These are phyloP conservation scores for Paspalum vaginatum DNA, from an alignment of 176 grass and related monocot species.

Conservation along the genomic window DNA sequence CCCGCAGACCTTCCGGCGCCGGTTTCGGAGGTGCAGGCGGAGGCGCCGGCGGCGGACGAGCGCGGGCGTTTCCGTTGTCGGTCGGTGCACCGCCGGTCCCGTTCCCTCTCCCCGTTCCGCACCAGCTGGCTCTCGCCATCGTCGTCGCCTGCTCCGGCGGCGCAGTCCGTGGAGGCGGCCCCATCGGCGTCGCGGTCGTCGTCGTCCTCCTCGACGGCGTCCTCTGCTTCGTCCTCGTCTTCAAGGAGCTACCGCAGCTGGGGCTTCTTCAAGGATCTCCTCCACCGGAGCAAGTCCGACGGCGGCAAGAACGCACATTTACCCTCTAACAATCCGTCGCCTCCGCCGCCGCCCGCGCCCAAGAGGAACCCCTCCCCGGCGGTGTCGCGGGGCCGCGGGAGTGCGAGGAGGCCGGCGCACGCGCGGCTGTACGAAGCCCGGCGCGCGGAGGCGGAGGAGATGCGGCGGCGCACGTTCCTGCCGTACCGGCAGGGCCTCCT, in stretches of 20 bases:
- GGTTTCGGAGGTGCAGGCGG: neutral
- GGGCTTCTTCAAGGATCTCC: slow-evolving; percentile 72
- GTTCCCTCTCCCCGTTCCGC: slow-evolving; percentile 70
- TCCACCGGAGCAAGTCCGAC: slow-evolving; percentile 69
- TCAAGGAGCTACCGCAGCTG: slow-evolving; percentile 52
- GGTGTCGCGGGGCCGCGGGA: slow-evolving; percentile 11
- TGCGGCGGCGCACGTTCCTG: slow-evolving; percentile 85
- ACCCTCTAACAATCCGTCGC: neutral
- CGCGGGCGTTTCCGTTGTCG: slow-evolving; percentile 45
- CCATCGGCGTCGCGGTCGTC: slow-evolving; percentile 41
- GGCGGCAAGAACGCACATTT: slow-evolving; percentile 1
- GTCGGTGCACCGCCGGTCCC: slow-evolving; percentile 55
- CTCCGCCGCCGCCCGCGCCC: neutral
- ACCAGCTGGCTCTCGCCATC: slow-evolving; percentile 29
- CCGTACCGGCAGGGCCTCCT: slow-evolving; percentile 73
- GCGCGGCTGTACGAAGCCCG: slow-evolving; percentile 70
- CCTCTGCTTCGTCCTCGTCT: slow-evolving; percentile 49
- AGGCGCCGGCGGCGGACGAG: neutral
- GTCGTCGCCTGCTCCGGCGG: neutral
- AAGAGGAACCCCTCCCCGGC: slow-evolving; percentile 23
- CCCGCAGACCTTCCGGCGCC: neutral
- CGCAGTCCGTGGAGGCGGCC: neutral
- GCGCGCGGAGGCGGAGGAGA: slow-evolving; percentile 74
- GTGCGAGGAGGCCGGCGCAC: slow-evolving; percentile 49
- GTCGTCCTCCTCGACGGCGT: slow-evolving; percentile 48